Conservation (phyloP, 2,329 filamentous ascomycete genomes). For the Aureobasidium sp. region DNA sequence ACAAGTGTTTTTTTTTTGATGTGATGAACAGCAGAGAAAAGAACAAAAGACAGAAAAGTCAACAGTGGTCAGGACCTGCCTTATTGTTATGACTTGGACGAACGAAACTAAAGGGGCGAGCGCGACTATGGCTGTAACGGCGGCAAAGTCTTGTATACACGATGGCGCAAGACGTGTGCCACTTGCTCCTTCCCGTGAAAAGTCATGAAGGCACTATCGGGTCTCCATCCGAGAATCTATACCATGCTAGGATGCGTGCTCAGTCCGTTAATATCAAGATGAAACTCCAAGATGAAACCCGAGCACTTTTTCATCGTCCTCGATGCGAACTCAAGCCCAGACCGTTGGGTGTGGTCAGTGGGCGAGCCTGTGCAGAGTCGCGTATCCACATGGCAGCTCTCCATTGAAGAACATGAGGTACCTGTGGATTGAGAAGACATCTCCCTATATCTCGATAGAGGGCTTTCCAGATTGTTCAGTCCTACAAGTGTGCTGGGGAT, state of each 20-base stretch:
- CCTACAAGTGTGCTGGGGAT: not conserved
- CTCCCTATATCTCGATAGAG: not conserved
- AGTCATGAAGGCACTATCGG: not conserved
- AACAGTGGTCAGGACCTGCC: not conserved
- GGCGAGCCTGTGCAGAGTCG: not conserved
- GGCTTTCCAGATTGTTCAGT: not conserved
- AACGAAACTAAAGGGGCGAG: not conserved
- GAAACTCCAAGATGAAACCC: conserved; percentile 10
- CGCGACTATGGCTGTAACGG: conserved; percentile 12
- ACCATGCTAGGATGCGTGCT: not conserved
- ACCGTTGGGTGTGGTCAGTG: not conserved
- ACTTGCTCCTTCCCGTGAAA: not conserved
- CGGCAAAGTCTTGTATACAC: not conserved
- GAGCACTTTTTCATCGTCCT: not conserved
- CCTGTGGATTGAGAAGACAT: not conserved
- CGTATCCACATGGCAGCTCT: not conserved
- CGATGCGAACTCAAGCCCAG: not conserved
- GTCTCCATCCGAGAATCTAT: not conserved
- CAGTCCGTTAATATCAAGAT: conserved; percentile 9
- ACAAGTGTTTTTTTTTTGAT: not conserved
- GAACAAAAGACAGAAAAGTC: not conserved
- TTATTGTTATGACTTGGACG: not conserved
- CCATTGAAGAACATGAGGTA: too few species aligned
- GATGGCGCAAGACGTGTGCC: not conserved
- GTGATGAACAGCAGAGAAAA: not conserved